Base-by-base conservation (phyloP, 345 rosid genomes). In the Eucalyptus grandis region DNA sequence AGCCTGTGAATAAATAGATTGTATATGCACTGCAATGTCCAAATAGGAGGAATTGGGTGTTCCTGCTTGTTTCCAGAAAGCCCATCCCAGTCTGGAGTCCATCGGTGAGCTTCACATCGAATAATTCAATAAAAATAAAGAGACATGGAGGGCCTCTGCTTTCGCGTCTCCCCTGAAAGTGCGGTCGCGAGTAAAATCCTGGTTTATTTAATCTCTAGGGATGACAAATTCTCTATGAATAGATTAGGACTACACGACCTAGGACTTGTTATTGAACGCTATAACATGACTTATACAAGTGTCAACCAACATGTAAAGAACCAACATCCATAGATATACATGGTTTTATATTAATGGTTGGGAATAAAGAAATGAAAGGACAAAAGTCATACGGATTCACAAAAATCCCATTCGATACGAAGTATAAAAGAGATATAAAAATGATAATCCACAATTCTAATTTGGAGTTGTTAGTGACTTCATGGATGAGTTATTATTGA, bases 371-470 rank as follows among this genome's bases (percentile, higher is more conserved):
- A 65, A n/a, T 65, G 77, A n/a, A 1, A n/a, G 21, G 0, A 65
- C 34, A 65, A 8, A 65, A 65, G 40, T 65, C 77, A n/a, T n/a
- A n/a, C 0, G 40, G 40, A 65, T 65, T 65, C 11, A 65, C 40
- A n/a, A 2, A 65, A 65, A n/a, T 65, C 40, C 40, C 9, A 34
- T n/a, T 65, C 19, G 22, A 65, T 6, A 65, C 8, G 1, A 62
- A 27, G 2, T 27, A 62, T 0, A 13, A 62, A 62, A 62, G 17
- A 65, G 21, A 65, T 14, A n/a, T 15, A 15, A 15, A n/a, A 14
- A n/a, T n/a, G 0, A 65, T 65, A 8, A 14, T n/a, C 3, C 5
- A 14, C 10, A 6, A 2, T 0, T 56, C 77, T n/a, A 65, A 65
- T 14, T n/a, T 8, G 37, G 31, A 65, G 31, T n/a, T 31, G 21